Percentiles rank a stretch among this genome's conserved stretches.
Conservation (phyloP, 768 basidiomycete species). For the Inosperma sp. region DNA sequence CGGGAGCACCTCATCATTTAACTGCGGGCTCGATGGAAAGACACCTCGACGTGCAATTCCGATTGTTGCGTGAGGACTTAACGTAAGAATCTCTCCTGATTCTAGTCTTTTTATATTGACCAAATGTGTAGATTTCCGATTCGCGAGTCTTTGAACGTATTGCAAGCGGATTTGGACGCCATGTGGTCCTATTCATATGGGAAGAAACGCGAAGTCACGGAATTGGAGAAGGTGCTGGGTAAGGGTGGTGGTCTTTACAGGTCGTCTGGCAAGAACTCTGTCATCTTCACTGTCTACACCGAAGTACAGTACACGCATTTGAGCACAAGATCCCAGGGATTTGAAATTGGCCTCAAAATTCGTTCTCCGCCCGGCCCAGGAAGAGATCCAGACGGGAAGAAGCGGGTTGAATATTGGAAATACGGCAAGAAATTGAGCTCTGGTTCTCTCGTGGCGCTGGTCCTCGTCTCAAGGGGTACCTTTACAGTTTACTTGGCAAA, state of each 20-base stretch:
- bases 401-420: constrained; percentile 58
- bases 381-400: constrained; percentile 33
- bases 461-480: constrained; percentile 35
- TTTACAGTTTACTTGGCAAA: constrained; percentile 50
- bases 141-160: constrained; percentile 44
- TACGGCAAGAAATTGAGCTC: constrained; percentile 52
- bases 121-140: constrained; percentile 42
- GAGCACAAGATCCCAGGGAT: constrained; percentile 44
- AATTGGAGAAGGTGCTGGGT: constrained; percentile 39
- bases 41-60: constrained; percentile 68
- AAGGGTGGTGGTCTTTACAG: constrained; percentile 46
- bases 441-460: constrained; percentile 64
- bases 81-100: constrained; percentile 38
- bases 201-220: constrained; percentile 25
- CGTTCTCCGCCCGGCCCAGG: constrained; percentile 55
- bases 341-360: constrained; percentile 44
- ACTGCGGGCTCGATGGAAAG: constrained; percentile 56
- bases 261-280: constrained; percentile 46
- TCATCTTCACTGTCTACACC: constrained; percentile 62
- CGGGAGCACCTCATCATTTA: constrained; percentile 59
- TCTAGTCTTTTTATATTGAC: background rate
- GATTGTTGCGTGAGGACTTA: constrained; percentile 70
- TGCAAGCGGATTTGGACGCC: constrained; percentile 37
- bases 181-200: constrained; percentile 6
- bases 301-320: constrained; percentile 43